Evolutionary conservation across 768 basidiomycete species (phyloP), one percentile per base, ranked within the genome.

Genomic region (Leccinum boreale): DNA sequence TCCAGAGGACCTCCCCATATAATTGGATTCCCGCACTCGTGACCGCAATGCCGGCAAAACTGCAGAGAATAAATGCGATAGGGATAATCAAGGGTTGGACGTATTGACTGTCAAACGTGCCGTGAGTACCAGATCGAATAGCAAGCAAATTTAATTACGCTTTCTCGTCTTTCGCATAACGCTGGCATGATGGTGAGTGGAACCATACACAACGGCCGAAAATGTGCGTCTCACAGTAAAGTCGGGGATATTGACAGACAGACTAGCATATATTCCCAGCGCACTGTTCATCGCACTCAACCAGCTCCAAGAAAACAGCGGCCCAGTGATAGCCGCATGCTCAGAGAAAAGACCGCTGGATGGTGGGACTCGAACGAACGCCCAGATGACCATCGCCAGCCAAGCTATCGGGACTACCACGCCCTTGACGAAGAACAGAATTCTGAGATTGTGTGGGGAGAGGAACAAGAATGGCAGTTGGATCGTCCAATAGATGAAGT

Each of bases 231-330:
- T 53, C 58, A 79, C 77, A 23, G 92, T 92, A 66, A 95, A 92
- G 72, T 95, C 93, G 2, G 92, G 87, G 57, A 92, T 91, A 65
- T 92, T 92, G 61, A 90, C 85, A 0, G 86, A 80, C 14, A 90
- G 74, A 9, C 87, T 89, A 4, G 86, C 74, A 70, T 87, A 94
- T 60, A 83, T 81, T 0, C 90, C 90, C 21, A 94, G 72, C 2
- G 87, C 86, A 53, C 86, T 85, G 67, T 92, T 94, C 58, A 96
- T 65, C 0, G 85, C 84, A 53, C 79, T 79, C 50, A 96, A 73
- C 89, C 89, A 94, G 3, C 83, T 88, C 87, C 90, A 92, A n/a
- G 50, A 85, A 74, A 26, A 75, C 71, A 58, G 79, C 85, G 90
- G 17, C 66, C 72, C n/a, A 86, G 62, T 8, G 23, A 56, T 46